Evolutionary conservation across 441 rosid species (phyloP), one percentile per base, ranked within the genome.

Genomic region (Pelargonium fulgidum): DNA sequence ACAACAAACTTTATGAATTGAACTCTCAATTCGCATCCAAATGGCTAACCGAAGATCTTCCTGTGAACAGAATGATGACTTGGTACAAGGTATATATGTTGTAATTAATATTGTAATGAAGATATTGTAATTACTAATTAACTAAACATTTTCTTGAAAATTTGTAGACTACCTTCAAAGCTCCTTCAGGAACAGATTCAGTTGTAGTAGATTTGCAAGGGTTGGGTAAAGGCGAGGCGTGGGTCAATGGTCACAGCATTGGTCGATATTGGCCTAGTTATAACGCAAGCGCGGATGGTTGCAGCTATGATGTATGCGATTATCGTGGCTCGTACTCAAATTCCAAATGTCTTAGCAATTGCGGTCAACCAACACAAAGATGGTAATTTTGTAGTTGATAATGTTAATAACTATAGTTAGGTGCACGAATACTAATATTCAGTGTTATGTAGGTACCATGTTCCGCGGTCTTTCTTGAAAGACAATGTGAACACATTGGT

Each of bases 131-230:
- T 39, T 39, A 41, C 2, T 41, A 41, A 1, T 41, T 41, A 41
- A 41, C 45, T 41, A 9, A 41, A 41, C 10, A 41, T 8, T 41
- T 33, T 33, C 39, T 33, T 33, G 39, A 41, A 0, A 41, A 8
- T 8, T 41, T 41, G 45, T 10, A 71, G 75, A 44, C 73, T 5
- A 71, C 52, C 17, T 76, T 76, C 75, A 64, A 68, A 56, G 41
- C 75, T 68, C 72, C 79, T 14, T 1, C 65, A 11, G 79, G 79
- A 1, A 64, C 54, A 16, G 72, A 68, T 7, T 66, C 75, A 1
- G 75, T 71, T n/a, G 79, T 71, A 22, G 75, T 76, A 8, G 79
- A 71, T 45, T 8, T 76, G 72, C 61, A 20, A 12, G 79, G 79
- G 29, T 48, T 68, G 52, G 79, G 79, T 0, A 75, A 75, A 29